A percentile compares a stretch with the other conserved stretches of the same genome.
Conservation (phyloP, 2,329 filamentous ascomycete species). For the Fonsecaea pedrosoi region DNA sequence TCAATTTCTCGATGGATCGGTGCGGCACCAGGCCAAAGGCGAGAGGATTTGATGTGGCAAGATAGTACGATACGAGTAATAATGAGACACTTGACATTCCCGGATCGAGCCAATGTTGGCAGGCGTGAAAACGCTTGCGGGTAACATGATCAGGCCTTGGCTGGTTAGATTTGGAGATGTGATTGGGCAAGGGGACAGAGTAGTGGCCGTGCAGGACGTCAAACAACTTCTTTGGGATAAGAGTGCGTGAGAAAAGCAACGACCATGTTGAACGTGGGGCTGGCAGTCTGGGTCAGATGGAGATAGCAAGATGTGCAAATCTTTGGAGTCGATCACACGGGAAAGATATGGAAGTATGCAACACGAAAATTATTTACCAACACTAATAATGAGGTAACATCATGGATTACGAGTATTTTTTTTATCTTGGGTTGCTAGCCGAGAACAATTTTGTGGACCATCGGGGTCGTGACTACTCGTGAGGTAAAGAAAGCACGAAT, state of each 20-base stretch:
- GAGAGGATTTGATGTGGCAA: neutral
- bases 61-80: neutral
- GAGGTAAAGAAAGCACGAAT: neutral
- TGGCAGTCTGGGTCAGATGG: neutral
- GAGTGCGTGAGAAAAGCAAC: neutral
- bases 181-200: neutral
- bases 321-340: neutral
- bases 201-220: conserved; percentile 1
- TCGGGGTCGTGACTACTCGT: neutral
- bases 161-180: neutral
- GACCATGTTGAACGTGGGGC: neutral
- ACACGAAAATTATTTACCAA: neutral
- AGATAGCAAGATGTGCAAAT: conserved; percentile 4
- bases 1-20: neutral
- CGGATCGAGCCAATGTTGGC: conserved; percentile 1
- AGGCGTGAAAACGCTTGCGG: neutral
- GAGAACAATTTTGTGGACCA: neutral
- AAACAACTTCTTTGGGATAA: neutral
- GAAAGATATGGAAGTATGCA: neutral
- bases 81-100: conserved; percentile 5
- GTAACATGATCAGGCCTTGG: conserved; percentile 1
- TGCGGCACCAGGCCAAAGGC: neutral
- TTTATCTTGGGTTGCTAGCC: neutral
- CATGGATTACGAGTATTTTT: neutral
- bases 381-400: neutral